These are phyloP conservation scores for Geranomyces michiganensis DNA, from an alignment of 192 early-diverging fungal genomes.

Conservation along the genomic window DNA sequence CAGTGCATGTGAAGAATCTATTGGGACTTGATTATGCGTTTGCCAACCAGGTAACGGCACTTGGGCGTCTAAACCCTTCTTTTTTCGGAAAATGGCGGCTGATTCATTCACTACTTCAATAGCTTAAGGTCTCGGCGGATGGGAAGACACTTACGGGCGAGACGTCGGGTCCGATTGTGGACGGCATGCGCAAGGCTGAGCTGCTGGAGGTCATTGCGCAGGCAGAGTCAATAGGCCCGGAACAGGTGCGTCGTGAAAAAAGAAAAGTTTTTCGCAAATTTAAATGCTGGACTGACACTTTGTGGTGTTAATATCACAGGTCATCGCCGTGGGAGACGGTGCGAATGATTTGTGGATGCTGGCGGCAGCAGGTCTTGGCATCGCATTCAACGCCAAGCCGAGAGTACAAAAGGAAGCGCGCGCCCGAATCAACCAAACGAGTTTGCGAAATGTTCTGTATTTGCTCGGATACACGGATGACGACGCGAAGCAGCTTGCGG, in stretches of 20 bases:
- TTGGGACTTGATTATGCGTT: conserved; percentile 96
- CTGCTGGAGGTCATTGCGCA: conserved; percentile 95
- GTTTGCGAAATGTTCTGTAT: conserved; percentile 85
- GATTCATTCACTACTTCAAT: not conserved
- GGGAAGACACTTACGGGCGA: conserved; percentile 83
- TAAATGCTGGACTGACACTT: no score
- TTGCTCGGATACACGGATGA: conserved; percentile 76
- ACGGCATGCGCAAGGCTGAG: conserved; percentile 92
- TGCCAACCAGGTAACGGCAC: conserved; percentile 75
- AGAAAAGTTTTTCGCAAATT: no score
- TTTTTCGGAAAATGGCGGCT: no score
- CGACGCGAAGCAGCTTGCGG: conserved; percentile 31
- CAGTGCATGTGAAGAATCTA: conserved; percentile 85
- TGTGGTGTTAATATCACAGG: conserved; percentile 34
- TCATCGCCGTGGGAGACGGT: conserved; percentile 97
- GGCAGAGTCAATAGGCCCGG: conserved; percentile 78
- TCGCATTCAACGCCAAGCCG: conserved; percentile 98
- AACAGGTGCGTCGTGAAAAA: conserved; percentile 59
- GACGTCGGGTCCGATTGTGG: conserved; percentile 86
- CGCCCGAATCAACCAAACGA: conserved; percentile 91
- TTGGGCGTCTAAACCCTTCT: no score
- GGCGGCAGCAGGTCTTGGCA: conserved; percentile 88
- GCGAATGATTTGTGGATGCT: conserved; percentile 98
- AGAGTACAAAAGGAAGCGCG: conserved; percentile 89
- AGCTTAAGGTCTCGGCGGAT: conserved; percentile 84